Evolutionary conservation across 805 yeast species (phyloP), one percentile per base, ranked within the genome.

Genomic region (Candida lessepsii): DNA sequence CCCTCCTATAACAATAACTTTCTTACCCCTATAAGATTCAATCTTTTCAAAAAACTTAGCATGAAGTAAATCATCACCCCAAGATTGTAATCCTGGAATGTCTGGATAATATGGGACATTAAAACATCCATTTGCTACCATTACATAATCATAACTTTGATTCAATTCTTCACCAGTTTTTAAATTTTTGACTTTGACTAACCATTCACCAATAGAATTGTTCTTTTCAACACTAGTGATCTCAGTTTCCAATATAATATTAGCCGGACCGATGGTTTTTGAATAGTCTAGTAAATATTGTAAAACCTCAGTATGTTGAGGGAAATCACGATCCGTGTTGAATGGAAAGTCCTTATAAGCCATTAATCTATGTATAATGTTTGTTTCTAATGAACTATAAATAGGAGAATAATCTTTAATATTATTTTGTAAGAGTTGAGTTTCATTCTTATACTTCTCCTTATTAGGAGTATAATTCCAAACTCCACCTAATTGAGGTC

Each of bases 301-400:
- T 31, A 71, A 66, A 6, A 89, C 89, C 36, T 82, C 82, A 1
- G 58, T 43, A 46, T 91, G 73, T 10, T 63, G 60, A 1, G 90
- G 86, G 52, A 80, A 89, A 9, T 13, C n/a, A 10, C 63, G 54
- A 9, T 77, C 78, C 7, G 69, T 55, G 4, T 38, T 41, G n/a
- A 56, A 58, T 14, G 42, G 48, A 5, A 48, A 36, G n/a, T 47
- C 38, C 11, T 35, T 29, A 38, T 42, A 86, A 39, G 78, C 81
- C 96, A 88, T 87, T 36, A 85, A 56, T 21, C 67, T 67, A 32
- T 71, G 70, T 23, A 81, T 78, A 18, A 86, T 75, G 54, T 86
- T 86, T 5, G 95, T 83, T 54, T 82, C 89, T 42, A 86, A 62
- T 29, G 66, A 57, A 36, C 79, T 75, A 56, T 86, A 86, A 54